Conservation (phyloP, 106 monocot species). For the Dendrobium chrysotoxum region DNA sequence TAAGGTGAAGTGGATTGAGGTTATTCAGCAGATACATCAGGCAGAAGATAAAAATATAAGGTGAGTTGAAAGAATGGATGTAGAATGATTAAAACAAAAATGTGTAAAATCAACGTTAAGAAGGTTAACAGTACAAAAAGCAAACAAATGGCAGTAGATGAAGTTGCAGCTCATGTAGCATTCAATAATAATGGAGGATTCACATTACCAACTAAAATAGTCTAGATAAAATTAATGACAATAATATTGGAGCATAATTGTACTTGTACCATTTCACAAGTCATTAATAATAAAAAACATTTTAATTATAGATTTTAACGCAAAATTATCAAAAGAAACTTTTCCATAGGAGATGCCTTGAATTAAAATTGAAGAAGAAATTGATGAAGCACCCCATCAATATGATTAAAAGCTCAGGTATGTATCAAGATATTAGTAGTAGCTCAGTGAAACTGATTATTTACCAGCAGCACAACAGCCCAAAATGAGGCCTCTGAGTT, state of each 20-base stretch:
- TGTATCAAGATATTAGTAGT: neutral
- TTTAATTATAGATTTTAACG: neutral
- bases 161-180: neutral
- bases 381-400: neutral
- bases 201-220: neutral
- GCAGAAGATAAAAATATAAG: too few relatives aligned
- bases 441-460: neutral
- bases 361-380: neutral
- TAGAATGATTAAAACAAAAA: too few relatives aligned
- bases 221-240: neutral
- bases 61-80: too few relatives aligned
- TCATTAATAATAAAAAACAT: neutral
- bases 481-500: conserved; percentile 54
- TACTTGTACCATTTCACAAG: neutral
- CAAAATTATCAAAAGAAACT: neutral
- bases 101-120: too few relatives aligned
- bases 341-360: neutral
- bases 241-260: neutral
- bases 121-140: neutral
- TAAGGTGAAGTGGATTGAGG: too few relatives aligned
- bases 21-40: too few relatives aligned
- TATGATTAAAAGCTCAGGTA: neutral
- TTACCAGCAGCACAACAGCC: conserved; percentile 84
- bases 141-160: neutral
- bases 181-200: neutral